Conservation (phyloP, 2,329 filamentous ascomycete species). For the Arthrobotrys musiformis region DNA sequence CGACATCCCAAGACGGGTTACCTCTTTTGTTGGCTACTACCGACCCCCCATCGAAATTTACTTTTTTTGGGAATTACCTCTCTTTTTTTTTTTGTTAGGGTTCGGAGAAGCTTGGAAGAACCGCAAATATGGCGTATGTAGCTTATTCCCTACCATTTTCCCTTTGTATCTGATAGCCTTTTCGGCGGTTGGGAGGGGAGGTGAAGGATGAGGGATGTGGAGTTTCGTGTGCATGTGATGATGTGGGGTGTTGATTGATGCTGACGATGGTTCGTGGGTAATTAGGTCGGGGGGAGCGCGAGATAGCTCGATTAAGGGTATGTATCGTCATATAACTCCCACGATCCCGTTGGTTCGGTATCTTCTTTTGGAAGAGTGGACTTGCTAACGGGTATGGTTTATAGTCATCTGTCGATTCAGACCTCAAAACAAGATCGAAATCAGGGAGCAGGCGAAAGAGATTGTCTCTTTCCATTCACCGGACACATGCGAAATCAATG, state of each 20-base stretch:
- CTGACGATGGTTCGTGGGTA: not conserved
- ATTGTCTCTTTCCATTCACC: conserved; percentile 89
- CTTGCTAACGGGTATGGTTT: not conserved
- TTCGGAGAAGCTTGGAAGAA: conserved; percentile 32
- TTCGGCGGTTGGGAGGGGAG: not conserved
- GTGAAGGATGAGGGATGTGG: not conserved
- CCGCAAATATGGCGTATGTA: conserved; percentile 55
- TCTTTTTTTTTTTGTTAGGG: too few species aligned
- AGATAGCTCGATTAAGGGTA: conserved; percentile 69
- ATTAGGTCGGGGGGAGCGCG: conserved; percentile 60
- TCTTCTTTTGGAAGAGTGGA: too few species aligned
- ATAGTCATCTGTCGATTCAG: conserved; percentile 95
- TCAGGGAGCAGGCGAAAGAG: conserved; percentile 87
- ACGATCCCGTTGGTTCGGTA: too few species aligned
- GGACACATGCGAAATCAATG: conserved; percentile 86
- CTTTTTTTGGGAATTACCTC: too few species aligned
- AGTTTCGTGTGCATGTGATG: conserved; percentile 23
- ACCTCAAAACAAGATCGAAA: conserved; percentile 94
- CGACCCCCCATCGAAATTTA: too few species aligned
- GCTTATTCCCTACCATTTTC: not conserved
- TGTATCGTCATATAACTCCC: conserved; percentile 31
- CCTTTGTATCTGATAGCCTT: not conserved
- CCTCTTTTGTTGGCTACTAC: too few species aligned
- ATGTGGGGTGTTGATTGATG: conserved; percentile 24
- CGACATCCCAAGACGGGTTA: conserved; percentile 8